Percentiles rank a stretch among this genome's conserved stretches.
These are phyloP conservation scores for Rutstroemia sp. DNA, from an alignment of 2,329 filamentous ascomycete genomes.

Conservation along the genomic window DNA sequence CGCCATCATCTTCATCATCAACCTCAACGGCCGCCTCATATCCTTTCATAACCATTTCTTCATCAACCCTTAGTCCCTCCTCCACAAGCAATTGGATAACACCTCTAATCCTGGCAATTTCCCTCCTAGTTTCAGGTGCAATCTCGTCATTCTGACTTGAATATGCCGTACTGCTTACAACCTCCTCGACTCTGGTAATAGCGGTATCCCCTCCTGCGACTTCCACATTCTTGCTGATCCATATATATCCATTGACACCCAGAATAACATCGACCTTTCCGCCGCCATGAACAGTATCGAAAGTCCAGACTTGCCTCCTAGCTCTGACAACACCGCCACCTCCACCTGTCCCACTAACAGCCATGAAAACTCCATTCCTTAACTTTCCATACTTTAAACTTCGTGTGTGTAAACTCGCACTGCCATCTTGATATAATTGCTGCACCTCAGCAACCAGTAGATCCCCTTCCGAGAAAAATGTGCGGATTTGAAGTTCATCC, in stretches of 20 bases:
- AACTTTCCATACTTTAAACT: constrained; percentile 92
- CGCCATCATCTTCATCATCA: constrained; percentile 47
- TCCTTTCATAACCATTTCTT: constrained; percentile 75
- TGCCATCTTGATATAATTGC: constrained; percentile 76
- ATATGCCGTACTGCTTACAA: constrained; percentile 78
- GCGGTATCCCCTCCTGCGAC: constrained; percentile 40
- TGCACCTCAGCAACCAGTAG: constrained; percentile 93
- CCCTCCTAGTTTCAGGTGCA: constrained; percentile 65
- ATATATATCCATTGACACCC: constrained; percentile 95
- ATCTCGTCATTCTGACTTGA: constrained; percentile 92
- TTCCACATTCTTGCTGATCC: constrained; percentile 80
- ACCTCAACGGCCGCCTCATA: constrained; percentile 79
- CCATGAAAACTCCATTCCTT: constrained; percentile 83
- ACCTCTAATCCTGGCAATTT: constrained; percentile 78
- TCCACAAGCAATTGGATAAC: constrained; percentile 80
- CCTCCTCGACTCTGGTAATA: constrained; percentile 86
- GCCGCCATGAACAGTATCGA: constrained; percentile 50
- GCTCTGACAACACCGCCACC: constrained; percentile 74
- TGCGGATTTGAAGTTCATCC: constrained; percentile 93
- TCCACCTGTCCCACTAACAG: constrained; percentile 73
- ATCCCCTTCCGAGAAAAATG: constrained; percentile 95
- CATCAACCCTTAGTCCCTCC: constrained; percentile 76
- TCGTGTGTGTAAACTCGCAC: constrained; percentile 81
- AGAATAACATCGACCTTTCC: constrained; percentile 77
- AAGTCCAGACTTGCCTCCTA: constrained; percentile 80